Evolutionary conservation across 192 early-diverging fungal genomes (phyloP), one percentile per base, ranked within the genome.

Genomic region (Coemansia sp.): DNA sequence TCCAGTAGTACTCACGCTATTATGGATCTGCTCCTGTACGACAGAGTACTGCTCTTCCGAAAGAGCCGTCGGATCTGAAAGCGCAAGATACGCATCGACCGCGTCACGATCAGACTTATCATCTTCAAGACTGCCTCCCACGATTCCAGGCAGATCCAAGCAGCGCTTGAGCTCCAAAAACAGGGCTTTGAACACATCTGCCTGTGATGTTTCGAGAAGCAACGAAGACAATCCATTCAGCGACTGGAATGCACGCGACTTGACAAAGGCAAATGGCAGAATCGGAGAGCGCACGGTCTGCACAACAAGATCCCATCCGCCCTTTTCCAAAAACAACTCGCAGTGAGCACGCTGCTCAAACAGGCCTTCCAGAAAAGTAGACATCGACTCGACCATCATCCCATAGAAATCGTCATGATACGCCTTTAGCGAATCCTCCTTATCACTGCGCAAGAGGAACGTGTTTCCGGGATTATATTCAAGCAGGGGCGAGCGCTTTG

Each of bases 371-470:
- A 84, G 64, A 49, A 84, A 84, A 13, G 81, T 79, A 22, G 81
- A 79, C 48, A 77, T 77, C 25, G 81, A 84, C 65, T 84, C 81
- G 51, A 84, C 70, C 81, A 84, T 84, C 79, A 76, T 77, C 41
- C 83, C 72, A 49, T 76, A 86, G 50, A 87, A 85, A 43, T 90
- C 89, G 41, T 87, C 84, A 5, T 82, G 69, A 17, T 85, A 70
- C 11, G 69, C 68, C 44, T 85, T 85, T 9, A 87, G 54, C 17
- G 67, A 70, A 41, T 86, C 79, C 22, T 80, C 82, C 37, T 76
- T 69, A 22, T 79, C 67, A 1, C 64, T 43, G 37, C 74, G 72
- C 64, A 84, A 61, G 17, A 84, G 64, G 16, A 76, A 76, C 0
- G 81, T 79, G 68, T 73, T 82, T 10, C 74, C 76, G 0, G 84